phyloP scores from a whole-genome alignment of 177 flowering plant species.

The Vitis hybrid region DNA sequence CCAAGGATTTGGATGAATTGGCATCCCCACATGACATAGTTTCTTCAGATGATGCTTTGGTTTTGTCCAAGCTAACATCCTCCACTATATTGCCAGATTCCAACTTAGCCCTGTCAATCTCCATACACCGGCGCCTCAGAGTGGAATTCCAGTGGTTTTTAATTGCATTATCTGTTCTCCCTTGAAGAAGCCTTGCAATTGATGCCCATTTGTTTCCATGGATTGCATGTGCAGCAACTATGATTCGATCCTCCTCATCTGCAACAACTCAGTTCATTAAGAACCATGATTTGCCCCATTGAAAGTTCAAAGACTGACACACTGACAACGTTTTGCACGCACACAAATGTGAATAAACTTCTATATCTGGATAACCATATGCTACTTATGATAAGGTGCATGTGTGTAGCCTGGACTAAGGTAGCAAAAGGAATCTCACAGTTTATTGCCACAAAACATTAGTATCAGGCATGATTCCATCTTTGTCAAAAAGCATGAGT shows the following conservation, averaged over 20 bases:
- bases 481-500: background rate
- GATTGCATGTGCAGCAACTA: slow-evolving; percentile 60
- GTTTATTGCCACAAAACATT: background rate
- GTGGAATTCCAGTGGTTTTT: slow-evolving; percentile 89
- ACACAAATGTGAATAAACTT: background rate
- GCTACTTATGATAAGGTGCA: background rate
- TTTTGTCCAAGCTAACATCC: slow-evolving; percentile 44
- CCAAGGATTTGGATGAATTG: slow-evolving; percentile 43
- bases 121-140: slow-evolving; percentile 48
- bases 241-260: slow-evolving; percentile 75
- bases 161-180: slow-evolving; percentile 80
- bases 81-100: slow-evolving; percentile 30
- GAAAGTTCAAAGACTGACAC: background rate
- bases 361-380: background rate
- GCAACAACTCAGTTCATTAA: slow-evolving; percentile 21
- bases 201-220: slow-evolving; percentile 86
- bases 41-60: slow-evolving; percentile 64
- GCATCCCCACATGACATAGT: slow-evolving; percentile 54
- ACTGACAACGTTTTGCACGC: background rate
- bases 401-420: background rate
- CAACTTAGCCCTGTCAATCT: slow-evolving; percentile 26
- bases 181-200: slow-evolving; percentile 67
- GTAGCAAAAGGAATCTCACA: background rate
- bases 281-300: background rate
- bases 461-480: background rate